These are phyloP conservation scores for Dimargaris verticillata DNA, from an alignment of 192 early-diverging fungal species.

Conservation along the genomic window DNA sequence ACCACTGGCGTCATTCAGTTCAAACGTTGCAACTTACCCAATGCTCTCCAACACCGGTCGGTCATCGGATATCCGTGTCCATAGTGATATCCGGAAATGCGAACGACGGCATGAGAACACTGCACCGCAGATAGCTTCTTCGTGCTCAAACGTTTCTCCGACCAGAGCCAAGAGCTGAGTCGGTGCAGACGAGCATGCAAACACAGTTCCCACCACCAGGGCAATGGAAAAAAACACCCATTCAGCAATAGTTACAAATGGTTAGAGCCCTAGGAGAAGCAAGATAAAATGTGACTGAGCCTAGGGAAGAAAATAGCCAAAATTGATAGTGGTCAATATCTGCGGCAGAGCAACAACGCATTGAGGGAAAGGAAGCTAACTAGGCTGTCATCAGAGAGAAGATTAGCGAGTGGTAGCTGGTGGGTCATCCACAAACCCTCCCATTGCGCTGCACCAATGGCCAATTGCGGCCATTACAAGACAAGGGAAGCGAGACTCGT, in stretches of 20 bases:
- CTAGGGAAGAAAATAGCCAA: no score
- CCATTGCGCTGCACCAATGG: conserved; percentile 5
- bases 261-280: no score
- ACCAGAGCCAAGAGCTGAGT: conserved; percentile 67
- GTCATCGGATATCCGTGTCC: conserved; percentile 51
- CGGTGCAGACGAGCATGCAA: no score
- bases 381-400: conserved; percentile 6
- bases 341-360: no score
- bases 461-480: neutral
- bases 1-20: neutral
- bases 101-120: conserved; percentile 74
- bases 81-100: conserved; percentile 71
- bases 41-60: conserved; percentile 26
- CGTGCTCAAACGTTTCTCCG: conserved; percentile 66
- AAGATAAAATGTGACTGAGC: no score
- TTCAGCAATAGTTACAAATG: no score
- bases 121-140: conserved; percentile 71
- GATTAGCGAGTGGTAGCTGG: conserved; percentile 7
- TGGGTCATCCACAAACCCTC: conserved; percentile 12
- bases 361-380: no score
- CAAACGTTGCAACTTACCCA: conserved; percentile 26
- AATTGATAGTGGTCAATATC: no score
- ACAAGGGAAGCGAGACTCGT: neutral
- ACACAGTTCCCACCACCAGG: no score
- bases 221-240: no score